These are phyloP conservation scores for Gossypium stocksii DNA, from an alignment of 345 rosid species.

Conservation along the genomic window DNA sequence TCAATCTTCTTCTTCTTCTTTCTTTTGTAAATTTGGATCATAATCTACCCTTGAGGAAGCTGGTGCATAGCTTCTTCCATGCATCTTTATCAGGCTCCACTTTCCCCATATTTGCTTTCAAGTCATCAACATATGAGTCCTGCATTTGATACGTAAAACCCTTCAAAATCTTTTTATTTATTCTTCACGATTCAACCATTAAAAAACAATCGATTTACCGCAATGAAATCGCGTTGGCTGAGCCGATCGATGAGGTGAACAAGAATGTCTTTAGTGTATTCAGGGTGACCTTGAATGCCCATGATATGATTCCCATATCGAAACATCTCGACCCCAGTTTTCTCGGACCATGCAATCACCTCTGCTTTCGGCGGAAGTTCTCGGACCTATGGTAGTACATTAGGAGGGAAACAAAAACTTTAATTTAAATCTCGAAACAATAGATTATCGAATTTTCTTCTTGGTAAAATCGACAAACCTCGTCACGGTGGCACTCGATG, in stretches of 20 bases:
- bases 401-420: neutral
- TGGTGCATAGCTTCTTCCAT: conserved; percentile 49
- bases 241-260: conserved; percentile 46
- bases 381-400: conserved; percentile 29
- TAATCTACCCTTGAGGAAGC: conserved; percentile 53
- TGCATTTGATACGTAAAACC: conserved; percentile 3
- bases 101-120: conserved; percentile 36
- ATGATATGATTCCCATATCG: conserved; percentile 52
- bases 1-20: no score
- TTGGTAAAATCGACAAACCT: conserved; percentile 34
- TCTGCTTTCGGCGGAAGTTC: conserved; percentile 50
- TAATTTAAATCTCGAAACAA: neutral
- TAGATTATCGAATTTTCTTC: neutral
- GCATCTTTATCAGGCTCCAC: conserved; percentile 46
- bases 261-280: conserved; percentile 61
- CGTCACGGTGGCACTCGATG: conserved; percentile 63
- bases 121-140: conserved; percentile 42
- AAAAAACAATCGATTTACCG: conserved; percentile 14
- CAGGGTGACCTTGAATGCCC: conserved; percentile 87
- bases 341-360: conserved; percentile 47
- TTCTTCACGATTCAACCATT: neutral
- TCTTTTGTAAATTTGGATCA: neutral
- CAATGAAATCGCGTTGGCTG: conserved; percentile 26
- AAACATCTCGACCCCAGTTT: conserved; percentile 59
- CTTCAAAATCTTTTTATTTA: neutral